A percentile compares a stretch with the other conserved stretches of the same genome.
phyloP scores from a whole-genome alignment of 176 grass and related monocot species.

The Carex scoparia region DNA sequence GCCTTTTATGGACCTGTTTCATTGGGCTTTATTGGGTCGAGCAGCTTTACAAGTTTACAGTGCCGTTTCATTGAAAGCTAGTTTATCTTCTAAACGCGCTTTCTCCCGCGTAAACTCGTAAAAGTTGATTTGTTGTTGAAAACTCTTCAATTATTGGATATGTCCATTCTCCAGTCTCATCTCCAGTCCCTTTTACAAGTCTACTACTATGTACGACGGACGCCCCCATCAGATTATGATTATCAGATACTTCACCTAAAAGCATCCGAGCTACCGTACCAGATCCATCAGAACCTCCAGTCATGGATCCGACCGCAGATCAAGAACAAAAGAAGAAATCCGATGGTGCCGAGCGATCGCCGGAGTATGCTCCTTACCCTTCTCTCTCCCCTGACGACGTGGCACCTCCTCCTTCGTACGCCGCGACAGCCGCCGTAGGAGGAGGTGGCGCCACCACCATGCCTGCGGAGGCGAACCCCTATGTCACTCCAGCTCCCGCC shows the following conservation, averaged over 20 bases:
- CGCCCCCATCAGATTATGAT: not conserved
- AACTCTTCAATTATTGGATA: not conserved
- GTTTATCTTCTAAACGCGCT: not conserved
- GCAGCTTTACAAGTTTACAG: not conserved
- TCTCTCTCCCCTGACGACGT: not conserved
- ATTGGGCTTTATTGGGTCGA: not conserved
- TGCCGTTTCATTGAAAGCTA: not conserved
- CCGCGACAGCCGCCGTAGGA: conserved; percentile 25
- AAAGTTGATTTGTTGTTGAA: not conserved
- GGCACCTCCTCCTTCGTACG: conserved; percentile 16
- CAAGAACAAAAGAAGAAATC: conserved; percentile 7
- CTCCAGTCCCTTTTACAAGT: not conserved
- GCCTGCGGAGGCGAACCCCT: conserved; percentile 61
- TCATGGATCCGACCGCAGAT: conserved; percentile 48
- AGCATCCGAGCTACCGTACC: conserved; percentile 2
- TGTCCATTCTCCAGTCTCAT: not conserved
- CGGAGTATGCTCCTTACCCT: conserved; percentile 23
- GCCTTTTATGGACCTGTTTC: not conserved
- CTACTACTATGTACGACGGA: not conserved
- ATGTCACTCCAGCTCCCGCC: conserved; percentile 43
- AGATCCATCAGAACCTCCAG: conserved; percentile 7
- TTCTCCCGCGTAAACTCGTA: not conserved
- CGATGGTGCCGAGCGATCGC: conserved; percentile 16
- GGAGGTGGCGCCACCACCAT: conserved; percentile 48
- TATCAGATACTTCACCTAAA: conserved; percentile 24